Percentiles rank a stretch among this genome's conserved stretches.
These are phyloP conservation scores for Starmera stellimalicola DNA, from an alignment of 1,139 yeast species.

Conservation along the genomic window DNA sequence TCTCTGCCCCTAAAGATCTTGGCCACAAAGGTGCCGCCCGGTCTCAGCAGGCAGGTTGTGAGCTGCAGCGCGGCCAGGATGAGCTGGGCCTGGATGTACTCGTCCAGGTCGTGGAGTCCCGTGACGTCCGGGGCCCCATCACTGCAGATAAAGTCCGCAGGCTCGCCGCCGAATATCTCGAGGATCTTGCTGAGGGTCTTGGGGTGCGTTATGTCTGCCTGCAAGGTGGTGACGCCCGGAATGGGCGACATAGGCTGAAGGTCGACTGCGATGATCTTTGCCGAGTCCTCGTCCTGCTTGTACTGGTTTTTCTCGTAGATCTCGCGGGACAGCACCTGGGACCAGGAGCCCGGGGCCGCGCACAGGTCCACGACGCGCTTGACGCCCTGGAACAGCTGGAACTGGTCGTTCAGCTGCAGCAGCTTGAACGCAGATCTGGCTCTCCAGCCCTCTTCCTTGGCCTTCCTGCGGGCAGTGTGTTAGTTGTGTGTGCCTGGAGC, in stretches of 20 bases:
- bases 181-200: conserved; percentile 67
- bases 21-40: conserved; percentile 92
- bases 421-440: conserved; percentile 94
- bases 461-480: conserved; percentile 48
- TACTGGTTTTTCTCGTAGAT: conserved; percentile 32
- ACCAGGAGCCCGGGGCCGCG: conserved; percentile 99
- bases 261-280: conserved; percentile 88
- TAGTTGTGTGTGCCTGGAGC: too few species aligned
- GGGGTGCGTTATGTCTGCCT: conserved; percentile 97
- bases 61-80: conserved; percentile 84
- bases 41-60: conserved; percentile 77
- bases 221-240: conserved; percentile 76
- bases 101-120: conserved; percentile 92
- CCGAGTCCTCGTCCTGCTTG: conserved; percentile 25
- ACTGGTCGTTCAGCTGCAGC: conserved; percentile 82
- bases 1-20: conserved; percentile 94
- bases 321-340: conserved; percentile 81
- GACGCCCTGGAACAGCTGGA: conserved; percentile 66
- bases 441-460: conserved; percentile 96
- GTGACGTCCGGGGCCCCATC: conserved; percentile 99
- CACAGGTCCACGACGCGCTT: conserved; percentile 88
- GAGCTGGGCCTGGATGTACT: conserved; percentile 90
- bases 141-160: conserved; percentile 91
- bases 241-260: conserved; percentile 97
- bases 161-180: conserved; percentile 78